phyloP scores from a whole-genome alignment of 1,284 basidiomycete genomes.

The Grifola frondosa region DNA sequence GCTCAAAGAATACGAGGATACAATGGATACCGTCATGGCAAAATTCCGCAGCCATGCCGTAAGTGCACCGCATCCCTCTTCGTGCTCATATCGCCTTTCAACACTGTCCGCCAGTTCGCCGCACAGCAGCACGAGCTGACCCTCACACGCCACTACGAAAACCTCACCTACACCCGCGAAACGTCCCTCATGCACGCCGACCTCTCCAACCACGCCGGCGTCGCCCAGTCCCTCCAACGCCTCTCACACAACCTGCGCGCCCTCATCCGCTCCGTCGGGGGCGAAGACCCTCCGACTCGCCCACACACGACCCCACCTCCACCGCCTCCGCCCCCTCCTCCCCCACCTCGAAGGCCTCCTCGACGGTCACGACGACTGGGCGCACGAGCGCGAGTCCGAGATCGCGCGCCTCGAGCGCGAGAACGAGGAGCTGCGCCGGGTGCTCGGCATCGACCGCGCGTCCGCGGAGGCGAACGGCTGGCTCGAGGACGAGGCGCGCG shows the following conservation, averaged over 20 bases:
- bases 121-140: slow-evolving; percentile 91
- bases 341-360: slow-evolving; percentile 21
- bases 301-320: slow-evolving; percentile 17
- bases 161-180: slow-evolving; percentile 75
- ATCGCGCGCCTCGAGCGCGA: slow-evolving; percentile 77
- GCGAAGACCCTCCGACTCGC: slow-evolving; percentile 35
- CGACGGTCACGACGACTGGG: slow-evolving; percentile 67
- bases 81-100: slow-evolving; percentile 9
- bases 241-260: slow-evolving; percentile 71
- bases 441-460: slow-evolving; percentile 69
- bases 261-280: slow-evolving; percentile 70
- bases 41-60: slow-evolving; percentile 95
- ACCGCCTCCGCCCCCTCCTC: slow-evolving; percentile 7
- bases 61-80: slow-evolving; percentile 36
- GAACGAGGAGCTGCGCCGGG: slow-evolving; percentile 73
- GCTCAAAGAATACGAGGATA: slow-evolving; percentile 93
- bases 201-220: slow-evolving; percentile 55
- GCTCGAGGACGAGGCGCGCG: slow-evolving; percentile 32
- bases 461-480: slow-evolving; percentile 50
- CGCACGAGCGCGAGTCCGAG: slow-evolving; percentile 80
- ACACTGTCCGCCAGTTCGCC: slow-evolving; percentile 57
- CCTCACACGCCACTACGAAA: slow-evolving; percentile 89
- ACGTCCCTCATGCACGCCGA: slow-evolving; percentile 61
- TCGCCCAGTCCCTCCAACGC: slow-evolving; percentile 60
- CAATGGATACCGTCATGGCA: slow-evolving; percentile 94